Evolutionary conservation across 805 yeast genomes (phyloP).

Genomic region (Tetrapisispora taiwanensis): DNA sequence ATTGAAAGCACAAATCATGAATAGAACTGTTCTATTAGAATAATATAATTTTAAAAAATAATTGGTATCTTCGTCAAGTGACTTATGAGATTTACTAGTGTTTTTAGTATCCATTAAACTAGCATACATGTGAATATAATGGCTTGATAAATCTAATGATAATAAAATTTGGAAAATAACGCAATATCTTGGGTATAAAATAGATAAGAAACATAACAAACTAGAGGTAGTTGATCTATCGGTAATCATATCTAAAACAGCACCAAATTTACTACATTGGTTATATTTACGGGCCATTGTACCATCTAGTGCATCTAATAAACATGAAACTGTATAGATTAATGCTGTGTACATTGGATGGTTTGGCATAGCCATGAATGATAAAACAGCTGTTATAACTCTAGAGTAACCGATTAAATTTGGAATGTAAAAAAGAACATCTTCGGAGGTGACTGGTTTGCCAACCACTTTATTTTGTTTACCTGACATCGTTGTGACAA

Average conservation of each 20-base stretch:
- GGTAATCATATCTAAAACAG: slow-evolving; percentile 97
- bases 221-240: slow-evolving; percentile 95
- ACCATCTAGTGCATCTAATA: slow-evolving; percentile 94
- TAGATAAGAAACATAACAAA: slow-evolving; percentile 76
- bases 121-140: slow-evolving; percentile 98
- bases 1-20: slow-evolving; percentile 84
- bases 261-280: slow-evolving; percentile 90
- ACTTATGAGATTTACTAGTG: slow-evolving; percentile 53
- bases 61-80: slow-evolving; percentile 59
- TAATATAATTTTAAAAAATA: slow-evolving; percentile 76
- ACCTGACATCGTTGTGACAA: neutral
- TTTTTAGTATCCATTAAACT: slow-evolving; percentile 68
- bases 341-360: slow-evolving; percentile 74
- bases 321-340: slow-evolving; percentile 77
- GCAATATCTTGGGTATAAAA: slow-evolving; percentile 54
- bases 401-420: slow-evolving; percentile 85
- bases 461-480: neutral
- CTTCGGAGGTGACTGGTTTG: slow-evolving; percentile 31
- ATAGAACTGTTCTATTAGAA: slow-evolving; percentile 72
- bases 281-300: slow-evolving; percentile 81
- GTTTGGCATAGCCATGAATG: slow-evolving; percentile 70
- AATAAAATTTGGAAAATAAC: slow-evolving; percentile 69
- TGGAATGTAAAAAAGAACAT: slow-evolving; percentile 74
- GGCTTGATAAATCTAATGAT: slow-evolving; percentile 82
- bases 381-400: slow-evolving; percentile 68